Percentiles rank a stretch among this genome's conserved stretches.
These are phyloP conservation scores for Suillus fuscotomentosus DNA, from an alignment of 768 basidiomycete species.

Conservation along the genomic window DNA sequence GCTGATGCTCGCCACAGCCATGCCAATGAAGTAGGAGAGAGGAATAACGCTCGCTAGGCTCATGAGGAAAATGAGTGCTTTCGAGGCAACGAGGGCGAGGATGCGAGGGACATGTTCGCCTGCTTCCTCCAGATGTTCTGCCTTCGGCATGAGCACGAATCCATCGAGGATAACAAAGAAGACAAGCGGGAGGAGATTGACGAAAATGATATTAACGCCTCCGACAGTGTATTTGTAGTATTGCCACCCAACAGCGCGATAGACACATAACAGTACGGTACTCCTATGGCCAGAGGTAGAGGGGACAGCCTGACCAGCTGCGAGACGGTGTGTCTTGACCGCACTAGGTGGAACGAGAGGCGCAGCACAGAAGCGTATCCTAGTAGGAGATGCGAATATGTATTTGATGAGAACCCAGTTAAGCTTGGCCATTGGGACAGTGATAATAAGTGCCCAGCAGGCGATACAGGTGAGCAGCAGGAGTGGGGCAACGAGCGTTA, in stretches of 20 bases:
- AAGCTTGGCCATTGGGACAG: slow-evolving; percentile 97
- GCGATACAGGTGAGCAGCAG: slow-evolving; percentile 84
- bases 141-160: slow-evolving; percentile 72
- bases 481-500: slow-evolving; percentile 80
- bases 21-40: slow-evolving; percentile 97
- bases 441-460: slow-evolving; percentile 95
- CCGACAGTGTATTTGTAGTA: slow-evolving; percentile 99
- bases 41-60: slow-evolving; percentile 92
- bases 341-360: slow-evolving; percentile 46
- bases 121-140: slow-evolving; percentile 55
- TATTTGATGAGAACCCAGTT: slow-evolving; percentile 92
- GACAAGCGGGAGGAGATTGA: slow-evolving; percentile 91
- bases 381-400: slow-evolving; percentile 74
- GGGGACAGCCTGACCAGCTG: slow-evolving; percentile 89
- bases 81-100: slow-evolving; percentile 67
- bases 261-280: slow-evolving; percentile 92
- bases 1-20: slow-evolving; percentile 99
- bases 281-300: slow-evolving; percentile 65
- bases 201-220: slow-evolving; percentile 97
- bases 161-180: slow-evolving; percentile 97
- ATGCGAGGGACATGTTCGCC: slow-evolving; percentile 61
- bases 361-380: slow-evolving; percentile 91
- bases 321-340: slow-evolving; percentile 70
- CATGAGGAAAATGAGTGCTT: slow-evolving; percentile 78
- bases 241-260: slow-evolving; percentile 83